Evolutionary conservation across 1,284 basidiomycete species (phyloP).

Genomic region (Boletus smithii): DNA sequence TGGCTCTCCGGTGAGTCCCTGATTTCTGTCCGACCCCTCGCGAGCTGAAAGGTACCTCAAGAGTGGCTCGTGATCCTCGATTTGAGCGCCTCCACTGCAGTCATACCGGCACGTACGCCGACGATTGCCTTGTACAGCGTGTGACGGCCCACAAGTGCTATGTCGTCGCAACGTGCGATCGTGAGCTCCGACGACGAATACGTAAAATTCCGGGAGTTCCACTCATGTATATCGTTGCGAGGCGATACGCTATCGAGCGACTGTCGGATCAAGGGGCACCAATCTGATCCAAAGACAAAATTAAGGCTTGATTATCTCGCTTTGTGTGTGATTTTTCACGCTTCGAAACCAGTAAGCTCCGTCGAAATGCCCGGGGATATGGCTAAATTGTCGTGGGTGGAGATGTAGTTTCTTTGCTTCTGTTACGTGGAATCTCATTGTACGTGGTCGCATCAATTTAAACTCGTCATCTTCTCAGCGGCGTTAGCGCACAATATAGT

Average conservation of each 20-base stretch:
- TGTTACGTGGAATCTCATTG: neutral
- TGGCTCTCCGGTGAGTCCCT: conserved; percentile 76
- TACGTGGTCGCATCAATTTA: neutral
- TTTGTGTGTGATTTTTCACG: conserved; percentile 8
- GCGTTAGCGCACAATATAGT: neutral
- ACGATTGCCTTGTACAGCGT: conserved; percentile 96
- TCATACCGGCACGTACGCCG: conserved; percentile 95
- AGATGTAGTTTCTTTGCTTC: neutral
- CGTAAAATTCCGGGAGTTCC: conserved; percentile 94
- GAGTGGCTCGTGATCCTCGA: conserved; percentile 94
- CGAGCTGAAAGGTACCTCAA: conserved; percentile 31
- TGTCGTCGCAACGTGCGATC: conserved; percentile 97
- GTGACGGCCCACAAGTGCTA: conserved; percentile 95
- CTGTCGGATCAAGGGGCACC: conserved; percentile 91
- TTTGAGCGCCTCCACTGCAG: conserved; percentile 93
- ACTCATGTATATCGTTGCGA: conserved; percentile 91
- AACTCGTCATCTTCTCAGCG: neutral
- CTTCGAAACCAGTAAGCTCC: neutral
- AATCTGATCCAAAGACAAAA: conserved; percentile 12
- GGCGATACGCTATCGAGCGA: conserved; percentile 89
- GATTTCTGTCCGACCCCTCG: neutral
- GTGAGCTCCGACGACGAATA: conserved; percentile 88
- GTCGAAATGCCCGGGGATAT: neutral
- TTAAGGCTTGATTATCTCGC: neutral
- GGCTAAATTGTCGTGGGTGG: neutral